phyloP scores from a whole-genome alignment of 2,329 filamentous ascomycete genomes.

The Cercospora sojina region DNA sequence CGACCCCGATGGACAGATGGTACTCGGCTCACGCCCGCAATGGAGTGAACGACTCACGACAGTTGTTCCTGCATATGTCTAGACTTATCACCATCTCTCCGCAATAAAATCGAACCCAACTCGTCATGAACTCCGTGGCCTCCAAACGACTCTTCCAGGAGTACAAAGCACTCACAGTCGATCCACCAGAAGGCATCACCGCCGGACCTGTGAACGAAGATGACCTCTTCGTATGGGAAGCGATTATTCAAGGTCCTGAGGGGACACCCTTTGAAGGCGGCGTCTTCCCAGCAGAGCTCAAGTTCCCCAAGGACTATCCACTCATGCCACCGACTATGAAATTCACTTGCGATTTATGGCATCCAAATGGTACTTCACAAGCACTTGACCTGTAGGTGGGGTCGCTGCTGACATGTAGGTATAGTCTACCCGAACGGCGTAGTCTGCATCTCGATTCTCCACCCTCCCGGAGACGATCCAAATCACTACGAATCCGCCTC shows the following conservation, averaged over 20 bases:
- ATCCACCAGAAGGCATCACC: conserved; percentile 95
- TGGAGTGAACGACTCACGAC: not conserved
- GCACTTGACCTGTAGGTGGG: not conserved
- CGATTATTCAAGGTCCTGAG: conserved; percentile 90
- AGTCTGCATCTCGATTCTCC: conserved; percentile 97
- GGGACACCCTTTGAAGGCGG: conserved; percentile 95
- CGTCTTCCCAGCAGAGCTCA: conserved; percentile 90
- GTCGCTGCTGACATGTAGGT: not conserved
- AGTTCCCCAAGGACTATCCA: conserved; percentile 96
- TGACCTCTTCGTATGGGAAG: conserved; percentile 95
- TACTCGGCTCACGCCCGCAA: not conserved
- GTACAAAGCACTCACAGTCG: conserved; percentile 90
- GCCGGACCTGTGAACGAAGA: conserved; percentile 92
- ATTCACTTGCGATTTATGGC: conserved; percentile 91
- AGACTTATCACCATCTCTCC: not conserved
- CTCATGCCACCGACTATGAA: conserved; percentile 93
- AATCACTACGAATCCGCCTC: conserved; percentile 97
- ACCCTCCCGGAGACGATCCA: conserved; percentile 92
- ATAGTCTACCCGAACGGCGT: conserved; percentile 86
- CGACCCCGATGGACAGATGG: not conserved
- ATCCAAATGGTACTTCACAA: conserved; percentile 75
- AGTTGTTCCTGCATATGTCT: not conserved
- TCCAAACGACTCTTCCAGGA: conserved; percentile 87
- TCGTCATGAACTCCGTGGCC: conserved; percentile 48
- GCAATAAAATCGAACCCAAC: not conserved